Conservation (phyloP, 257 asterid species). For the Ballota nigra region DNA sequence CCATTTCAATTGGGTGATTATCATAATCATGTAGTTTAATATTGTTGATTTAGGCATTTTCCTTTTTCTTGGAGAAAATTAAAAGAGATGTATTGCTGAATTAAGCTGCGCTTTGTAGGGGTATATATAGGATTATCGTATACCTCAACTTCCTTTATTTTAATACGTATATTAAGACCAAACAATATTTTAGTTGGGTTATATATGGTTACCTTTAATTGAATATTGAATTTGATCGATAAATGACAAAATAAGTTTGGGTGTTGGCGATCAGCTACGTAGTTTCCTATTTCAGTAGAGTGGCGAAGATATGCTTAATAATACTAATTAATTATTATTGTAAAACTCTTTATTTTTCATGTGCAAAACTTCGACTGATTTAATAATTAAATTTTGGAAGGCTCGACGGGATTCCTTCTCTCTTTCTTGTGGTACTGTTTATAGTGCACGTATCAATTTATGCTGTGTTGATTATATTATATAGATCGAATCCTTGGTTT, state of each 20-base stretch:
- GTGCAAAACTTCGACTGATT: too few relatives aligned
- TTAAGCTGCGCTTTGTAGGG: too few relatives aligned
- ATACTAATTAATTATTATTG: too few relatives aligned
- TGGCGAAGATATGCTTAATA: not conserved
- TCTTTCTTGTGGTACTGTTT: too few relatives aligned
- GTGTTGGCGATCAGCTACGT: not conserved
- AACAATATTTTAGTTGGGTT: too few relatives aligned
- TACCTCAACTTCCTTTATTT: not conserved
- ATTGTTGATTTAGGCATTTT: constrained; percentile 20
- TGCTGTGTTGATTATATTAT: too few relatives aligned
- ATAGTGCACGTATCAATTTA: too few relatives aligned
- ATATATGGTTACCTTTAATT: not conserved
- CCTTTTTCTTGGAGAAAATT: not conserved
- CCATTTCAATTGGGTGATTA: constrained; percentile 21
- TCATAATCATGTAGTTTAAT: not conserved
- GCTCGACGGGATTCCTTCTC: too few relatives aligned
- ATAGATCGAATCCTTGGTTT: too few relatives aligned
- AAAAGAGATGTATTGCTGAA: not conserved
- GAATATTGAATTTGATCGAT: not conserved
- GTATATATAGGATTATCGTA: not conserved
- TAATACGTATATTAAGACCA: not conserved
- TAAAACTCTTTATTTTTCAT: too few relatives aligned
- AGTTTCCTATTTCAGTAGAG: not conserved
- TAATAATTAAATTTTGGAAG: too few relatives aligned
- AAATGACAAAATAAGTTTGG: not conserved